Percentiles rank a stretch among this genome's conserved stretches.
phyloP scores from a whole-genome alignment of 2,329 filamentous ascomycete genomes.

The Sclerotinia borealis region DNA sequence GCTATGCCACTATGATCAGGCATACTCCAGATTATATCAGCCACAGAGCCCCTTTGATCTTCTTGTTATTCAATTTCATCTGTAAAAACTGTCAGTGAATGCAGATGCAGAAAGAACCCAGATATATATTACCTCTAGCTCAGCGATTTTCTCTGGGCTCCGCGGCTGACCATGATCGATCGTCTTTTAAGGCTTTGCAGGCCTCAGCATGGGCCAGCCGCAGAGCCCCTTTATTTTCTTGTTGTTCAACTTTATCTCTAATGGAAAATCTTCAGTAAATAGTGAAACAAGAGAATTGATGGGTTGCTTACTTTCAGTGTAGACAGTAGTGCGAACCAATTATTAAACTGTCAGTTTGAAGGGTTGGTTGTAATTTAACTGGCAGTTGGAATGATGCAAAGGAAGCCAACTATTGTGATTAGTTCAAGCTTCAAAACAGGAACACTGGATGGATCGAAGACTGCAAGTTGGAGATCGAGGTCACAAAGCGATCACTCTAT shows the following conservation, averaged over 20 bases:
- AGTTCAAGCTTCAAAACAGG: neutral
- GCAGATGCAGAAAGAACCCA: neutral
- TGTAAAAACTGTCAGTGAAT: neutral
- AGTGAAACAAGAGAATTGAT: neutral
- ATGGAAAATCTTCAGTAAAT: neutral
- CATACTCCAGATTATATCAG: neutral
- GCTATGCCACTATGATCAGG: too few relatives aligned
- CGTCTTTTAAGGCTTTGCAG: neutral
- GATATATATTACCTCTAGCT: neutral
- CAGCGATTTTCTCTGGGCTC: neutral
- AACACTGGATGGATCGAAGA: neutral
- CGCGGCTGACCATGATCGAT: neutral
- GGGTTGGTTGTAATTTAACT: neutral
- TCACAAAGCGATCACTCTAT: accelerated
- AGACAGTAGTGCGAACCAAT: too few relatives aligned
- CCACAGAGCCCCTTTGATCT: neutral
- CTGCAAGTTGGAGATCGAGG: too few relatives aligned
- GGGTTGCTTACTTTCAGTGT: neutral
- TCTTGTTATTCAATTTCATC: neutral
- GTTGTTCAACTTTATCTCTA: neutral
- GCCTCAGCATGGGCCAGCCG: neutral
- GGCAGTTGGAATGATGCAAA: neutral
- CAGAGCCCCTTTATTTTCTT: neutral
- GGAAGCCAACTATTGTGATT: neutral
- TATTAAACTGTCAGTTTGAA: too few relatives aligned